Evolutionary conservation across 176 grass and related monocot genomes (phyloP).

Genomic region (Carex cristatella): DNA sequence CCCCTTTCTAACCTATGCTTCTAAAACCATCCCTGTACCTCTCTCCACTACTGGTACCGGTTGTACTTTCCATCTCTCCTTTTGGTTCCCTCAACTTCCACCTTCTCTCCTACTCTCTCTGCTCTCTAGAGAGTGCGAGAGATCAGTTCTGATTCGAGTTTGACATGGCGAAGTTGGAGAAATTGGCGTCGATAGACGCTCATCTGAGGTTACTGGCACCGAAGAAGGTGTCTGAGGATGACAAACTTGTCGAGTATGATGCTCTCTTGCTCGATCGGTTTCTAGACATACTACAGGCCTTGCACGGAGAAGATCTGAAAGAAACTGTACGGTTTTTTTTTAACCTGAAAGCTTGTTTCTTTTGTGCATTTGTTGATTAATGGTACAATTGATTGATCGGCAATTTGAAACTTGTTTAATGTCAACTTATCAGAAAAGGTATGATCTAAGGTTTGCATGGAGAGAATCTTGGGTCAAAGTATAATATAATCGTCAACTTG

Average conservation of each 20-base stretch:
- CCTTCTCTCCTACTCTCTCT: neutral
- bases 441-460: neutral
- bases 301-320: slow-evolving; percentile 66
- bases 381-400: neutral
- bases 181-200: slow-evolving; percentile 66
- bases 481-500: neutral
- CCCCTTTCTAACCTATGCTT: neutral
- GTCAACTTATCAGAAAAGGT: neutral
- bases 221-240: slow-evolving; percentile 77
- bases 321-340: slow-evolving; percentile 39
- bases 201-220: slow-evolving; percentile 70
- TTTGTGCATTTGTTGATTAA: neutral
- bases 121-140: neutral
- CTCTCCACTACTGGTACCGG: slow-evolving; percentile 4
- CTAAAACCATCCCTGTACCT: neutral
- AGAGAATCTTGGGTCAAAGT: neutral
- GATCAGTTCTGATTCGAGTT: neutral
- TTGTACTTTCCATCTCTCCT: neutral
- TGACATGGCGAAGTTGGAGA: slow-evolving; percentile 44
- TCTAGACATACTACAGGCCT: slow-evolving; percentile 75
- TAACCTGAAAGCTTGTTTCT: neutral
- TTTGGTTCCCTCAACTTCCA: neutral
- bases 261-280: slow-evolving; percentile 79
- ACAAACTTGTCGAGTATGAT: slow-evolving; percentile 82
- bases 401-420: neutral